Conservation (phyloP, 345 rosid genomes). For the Gossypium bickii region DNA sequence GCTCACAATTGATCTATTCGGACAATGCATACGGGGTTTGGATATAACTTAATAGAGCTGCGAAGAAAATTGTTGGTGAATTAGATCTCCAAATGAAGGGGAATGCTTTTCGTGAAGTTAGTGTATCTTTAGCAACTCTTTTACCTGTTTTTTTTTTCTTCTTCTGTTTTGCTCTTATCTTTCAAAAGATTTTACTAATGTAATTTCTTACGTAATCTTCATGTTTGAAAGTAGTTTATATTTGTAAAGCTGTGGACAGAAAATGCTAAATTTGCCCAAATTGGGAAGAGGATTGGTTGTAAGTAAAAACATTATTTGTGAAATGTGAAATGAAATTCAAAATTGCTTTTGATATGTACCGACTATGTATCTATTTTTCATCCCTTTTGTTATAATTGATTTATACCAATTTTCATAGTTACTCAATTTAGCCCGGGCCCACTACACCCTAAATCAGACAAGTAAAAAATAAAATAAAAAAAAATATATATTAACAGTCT, state of each 20-base stretch:
- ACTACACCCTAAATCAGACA: too few relatives aligned
- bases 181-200: slow-evolving; percentile 15
- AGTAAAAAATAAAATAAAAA: too few relatives aligned
- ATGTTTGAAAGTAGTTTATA: slow-evolving; percentile 23
- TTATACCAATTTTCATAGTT: too few relatives aligned
- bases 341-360: slow-evolving; percentile 11
- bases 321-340: slow-evolving; percentile 26
- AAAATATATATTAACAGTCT: too few relatives aligned
- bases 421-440: too few relatives aligned
- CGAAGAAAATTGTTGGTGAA: slow-evolving; percentile 12
- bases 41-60: slow-evolving; percentile 10
- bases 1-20: not conserved
- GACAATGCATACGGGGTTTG: not conserved
- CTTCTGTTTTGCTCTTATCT: not conserved
- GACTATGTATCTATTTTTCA: too few relatives aligned
- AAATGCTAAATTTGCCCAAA: slow-evolving; percentile 24
- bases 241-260: slow-evolving; percentile 24
- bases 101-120: slow-evolving; percentile 12
- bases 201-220: slow-evolving; percentile 13
- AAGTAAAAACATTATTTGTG: slow-evolving; percentile 28
- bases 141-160: not conserved
- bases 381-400: too few relatives aligned
- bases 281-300: slow-evolving; percentile 19
- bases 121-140: slow-evolving; percentile 17
- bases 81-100: slow-evolving; percentile 2